These are phyloP conservation scores for Huntiella savannae DNA, from an alignment of 2,329 filamentous ascomycete genomes.

Conservation along the genomic window DNA sequence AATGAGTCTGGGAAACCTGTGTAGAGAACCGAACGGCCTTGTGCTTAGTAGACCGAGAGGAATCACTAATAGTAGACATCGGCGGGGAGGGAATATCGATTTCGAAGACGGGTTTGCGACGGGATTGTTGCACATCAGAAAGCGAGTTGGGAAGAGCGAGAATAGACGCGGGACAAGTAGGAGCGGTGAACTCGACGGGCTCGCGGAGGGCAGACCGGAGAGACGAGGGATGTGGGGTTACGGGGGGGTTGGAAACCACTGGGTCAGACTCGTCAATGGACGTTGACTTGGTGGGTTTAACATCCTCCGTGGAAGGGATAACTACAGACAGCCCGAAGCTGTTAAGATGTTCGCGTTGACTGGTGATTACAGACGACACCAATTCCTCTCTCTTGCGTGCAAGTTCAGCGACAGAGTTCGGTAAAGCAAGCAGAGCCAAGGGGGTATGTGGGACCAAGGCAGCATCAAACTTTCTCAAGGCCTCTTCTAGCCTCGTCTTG, in stretches of 20 bases:
- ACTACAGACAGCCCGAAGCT: conserved; percentile 2
- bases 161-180: conserved; percentile 4
- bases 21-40: conserved; percentile 58
- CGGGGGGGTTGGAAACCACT: not conserved
- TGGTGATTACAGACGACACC: conserved; percentile 5
- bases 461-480: conserved; percentile 13
- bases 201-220: not conserved
- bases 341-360: conserved; percentile 8
- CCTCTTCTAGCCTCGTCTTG: conserved; percentile 36
- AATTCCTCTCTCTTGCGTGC: conserved; percentile 2
- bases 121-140: not conserved
- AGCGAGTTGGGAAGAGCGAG: conserved; percentile 6
- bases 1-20: conserved; percentile 44
- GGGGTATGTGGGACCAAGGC: conserved; percentile 20
- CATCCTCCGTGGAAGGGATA: not conserved
- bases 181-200: not conserved
- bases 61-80: not conserved
- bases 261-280: not conserved
- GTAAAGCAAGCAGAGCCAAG: conserved; percentile 30
- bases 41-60: conserved; percentile 20
- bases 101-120: not conserved
- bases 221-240: not conserved
- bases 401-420: conserved; percentile 33
- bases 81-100: conserved; percentile 6
- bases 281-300: not conserved